Evolutionary conservation across 805 yeast genomes (phyloP).

Genomic region (Schwanniomyces polymorphus): DNA sequence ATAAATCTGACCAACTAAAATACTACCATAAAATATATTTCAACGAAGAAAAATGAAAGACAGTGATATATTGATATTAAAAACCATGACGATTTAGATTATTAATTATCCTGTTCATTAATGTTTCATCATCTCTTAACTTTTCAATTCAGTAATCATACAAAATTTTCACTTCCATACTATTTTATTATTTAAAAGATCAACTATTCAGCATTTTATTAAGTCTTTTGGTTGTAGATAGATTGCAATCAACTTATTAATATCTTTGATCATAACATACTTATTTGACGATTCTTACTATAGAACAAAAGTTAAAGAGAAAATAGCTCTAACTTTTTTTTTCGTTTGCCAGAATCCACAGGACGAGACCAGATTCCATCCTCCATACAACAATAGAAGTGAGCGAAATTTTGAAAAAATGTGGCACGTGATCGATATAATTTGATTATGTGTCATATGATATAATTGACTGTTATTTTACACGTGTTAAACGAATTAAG

Average conservation of each 20-base stretch:
- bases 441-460: not conserved
- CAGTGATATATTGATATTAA: no score
- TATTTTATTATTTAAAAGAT: no score
- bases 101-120: no score
- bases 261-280: constrained; percentile 19
- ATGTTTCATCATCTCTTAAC: no score
- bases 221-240: not conserved
- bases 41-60: no score
- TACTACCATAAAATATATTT: no score
- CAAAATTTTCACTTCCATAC: no score
- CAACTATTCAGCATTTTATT: not conserved
- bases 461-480: not conserved
- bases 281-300: constrained; percentile 27
- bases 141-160: no score
- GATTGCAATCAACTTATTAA: not conserved
- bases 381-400: not conserved
- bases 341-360: not conserved
- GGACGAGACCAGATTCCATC: not conserved
- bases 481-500: not conserved
- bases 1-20: not conserved
- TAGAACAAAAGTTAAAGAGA: constrained; percentile 10
- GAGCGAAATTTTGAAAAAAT: not conserved
- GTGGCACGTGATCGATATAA: not conserved
- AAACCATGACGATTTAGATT: no score
- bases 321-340: not conserved